Base-by-base conservation (phyloP, 202 grass and related monocot genomes). In the Elaeis oleifera region DNA sequence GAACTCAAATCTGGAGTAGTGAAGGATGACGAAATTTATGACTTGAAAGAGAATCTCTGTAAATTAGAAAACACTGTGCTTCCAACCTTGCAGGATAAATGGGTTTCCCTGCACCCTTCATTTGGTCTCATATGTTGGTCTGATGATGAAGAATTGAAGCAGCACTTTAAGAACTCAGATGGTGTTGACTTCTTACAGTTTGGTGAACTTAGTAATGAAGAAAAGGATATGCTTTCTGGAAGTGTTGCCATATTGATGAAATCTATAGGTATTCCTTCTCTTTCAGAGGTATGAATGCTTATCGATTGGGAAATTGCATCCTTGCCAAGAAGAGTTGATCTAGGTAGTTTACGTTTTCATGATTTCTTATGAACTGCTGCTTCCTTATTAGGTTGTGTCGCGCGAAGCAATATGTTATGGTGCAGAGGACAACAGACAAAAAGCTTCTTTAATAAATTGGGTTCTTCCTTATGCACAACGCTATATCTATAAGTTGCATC, bases 71-170 rank as follows among this genome's bases (percentile, higher is more conserved):
- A 70, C 51, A 86, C 61, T 60, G 80, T 97, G 63, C 79, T 97
- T 61, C 92, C 92, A 68, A 97, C 88, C 24, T 39, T 85, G 28
- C 53, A 57, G 74, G 88, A 88, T 78, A 97, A 86, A 77, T 97
- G 92, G 92, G 88, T 92, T 51, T 97, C 92, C n/a, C 77, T 97
- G 7, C 92, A 97, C 81, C 67, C 81, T 66, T 97, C 84, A 66
- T 97, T 83, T 79, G 88, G 92, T 60, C 79, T 97, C 51, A 75
- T 90, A 69, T 97, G 84, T 55, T 97, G 92, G 92, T 82, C 63
- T 28, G 92, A 97, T 86, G 79, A 97, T 77, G 79, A 91, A 21
- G 71, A 81, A 36, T 60, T 97, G 73, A 84, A 84, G 56, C 74
- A 79, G 56, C 82, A 92, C 18, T 91, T 97, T 75, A 22, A 81